These are phyloP conservation scores for Lithospermum erythrorhizon DNA, from an alignment of 257 asterid genomes.

Conservation along the genomic window DNA sequence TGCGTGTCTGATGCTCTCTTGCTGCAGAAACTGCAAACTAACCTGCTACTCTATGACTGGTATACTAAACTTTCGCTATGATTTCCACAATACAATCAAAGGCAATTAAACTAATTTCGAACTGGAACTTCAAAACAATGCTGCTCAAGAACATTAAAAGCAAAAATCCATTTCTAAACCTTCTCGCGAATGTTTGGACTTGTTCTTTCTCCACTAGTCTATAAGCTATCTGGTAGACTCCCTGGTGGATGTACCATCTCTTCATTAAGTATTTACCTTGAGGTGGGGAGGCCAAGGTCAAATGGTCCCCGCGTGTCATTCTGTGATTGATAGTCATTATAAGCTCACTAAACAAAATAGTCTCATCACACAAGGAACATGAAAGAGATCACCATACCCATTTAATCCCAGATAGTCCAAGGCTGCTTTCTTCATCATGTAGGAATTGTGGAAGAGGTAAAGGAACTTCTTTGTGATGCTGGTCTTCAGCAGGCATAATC, in stretches of 20 bases:
- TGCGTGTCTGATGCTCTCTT: too few species aligned
- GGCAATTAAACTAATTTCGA: background rate
- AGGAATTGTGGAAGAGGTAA: slow-evolving; percentile 17
- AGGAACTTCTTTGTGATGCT: slow-evolving; percentile 17
- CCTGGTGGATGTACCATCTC: slow-evolving; percentile 17
- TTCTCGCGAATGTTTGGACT: background rate
- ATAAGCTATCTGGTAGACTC: slow-evolving; percentile 13
- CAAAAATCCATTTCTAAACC: background rate
- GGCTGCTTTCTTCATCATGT: slow-evolving; percentile 26
- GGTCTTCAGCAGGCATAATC: slow-evolving; percentile 14
- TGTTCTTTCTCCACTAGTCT: background rate
- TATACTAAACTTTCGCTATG: too few species aligned
- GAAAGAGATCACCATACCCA: slow-evolving; percentile 21
- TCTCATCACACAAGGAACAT: slow-evolving; percentile 5
- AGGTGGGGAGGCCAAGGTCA: slow-evolving; percentile 15
- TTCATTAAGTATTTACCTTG: slow-evolving; percentile 9
- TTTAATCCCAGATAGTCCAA: slow-evolving; percentile 25
- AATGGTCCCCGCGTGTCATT: slow-evolving; percentile 26
- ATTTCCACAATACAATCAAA: background rate
- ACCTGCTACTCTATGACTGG: too few species aligned
- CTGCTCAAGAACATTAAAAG: background rate
- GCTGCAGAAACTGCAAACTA: too few species aligned
- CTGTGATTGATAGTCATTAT: slow-evolving; percentile 17
- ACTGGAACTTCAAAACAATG: background rate
- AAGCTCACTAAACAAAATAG: slow-evolving; percentile 1